Base-by-base conservation (phyloP, 2,329 filamentous ascomycete genomes). In the Beauveria caledonica region DNA sequence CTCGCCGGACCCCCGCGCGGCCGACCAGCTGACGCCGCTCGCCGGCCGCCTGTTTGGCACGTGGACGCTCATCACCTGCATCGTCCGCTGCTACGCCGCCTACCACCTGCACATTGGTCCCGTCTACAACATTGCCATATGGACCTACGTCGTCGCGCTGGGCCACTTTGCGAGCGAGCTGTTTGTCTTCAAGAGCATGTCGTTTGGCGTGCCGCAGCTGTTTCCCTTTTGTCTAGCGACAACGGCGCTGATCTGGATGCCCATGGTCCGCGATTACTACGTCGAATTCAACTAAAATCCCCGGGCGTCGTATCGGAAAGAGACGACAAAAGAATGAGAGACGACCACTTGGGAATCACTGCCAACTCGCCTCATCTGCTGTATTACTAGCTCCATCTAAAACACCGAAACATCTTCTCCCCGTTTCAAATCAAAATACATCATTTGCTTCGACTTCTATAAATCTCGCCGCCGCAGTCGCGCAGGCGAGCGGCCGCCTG, bases 401-500 rank as follows among this genome's bases (percentile, higher is more conserved):
- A 25, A 50, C 55, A 44, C 45, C 33, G n/a, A 58, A 19, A 25
- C n/a, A 60, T 27, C 29, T 2, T 33, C 19, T 21, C 3, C n/a
- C 40, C 3, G 25, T 21, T 17, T 10, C 27, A 19, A 11, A 46
- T 21, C 25, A 29, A 54, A 39, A n/a, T 27, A 11, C 17, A 46
- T 61, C 39, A 61, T 6, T 39, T 46, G 21, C 27, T 73, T 36
- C 56, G 67, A n/a, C 87, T 91, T 65, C 94, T 84, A 71, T 99
- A 97, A 64, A 99, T 76, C 70, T 90, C 85, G 17, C 92, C 92
- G 3, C 86, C 89, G 64, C 91, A 92, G 61, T 81, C 80, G 65
- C 89, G 84, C 62, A 99, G 77, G 54, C 86, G 85, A 27, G 85
- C 86, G 15, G 94, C 89, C 1, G 94, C 94, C 76, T 97, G 94